A percentile compares a stretch with the other conserved stretches of the same genome.
These are phyloP conservation scores for Xylariaceae sp. DNA, from an alignment of 2,329 filamentous ascomycete genomes.

Conservation along the genomic window DNA sequence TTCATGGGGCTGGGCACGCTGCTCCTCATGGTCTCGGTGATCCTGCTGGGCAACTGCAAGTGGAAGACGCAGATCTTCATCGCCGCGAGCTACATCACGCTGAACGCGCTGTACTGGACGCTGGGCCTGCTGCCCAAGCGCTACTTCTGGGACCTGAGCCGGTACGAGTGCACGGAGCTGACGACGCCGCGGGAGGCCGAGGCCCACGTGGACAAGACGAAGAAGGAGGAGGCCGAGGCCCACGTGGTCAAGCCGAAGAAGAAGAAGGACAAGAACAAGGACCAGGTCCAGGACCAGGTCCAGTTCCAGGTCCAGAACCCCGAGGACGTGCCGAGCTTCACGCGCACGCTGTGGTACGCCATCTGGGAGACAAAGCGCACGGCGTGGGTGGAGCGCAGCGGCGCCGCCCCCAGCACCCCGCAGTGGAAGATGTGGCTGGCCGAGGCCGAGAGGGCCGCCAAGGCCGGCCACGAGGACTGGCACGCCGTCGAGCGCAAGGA, in stretches of 20 bases:
- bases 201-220: conserved; percentile 29
- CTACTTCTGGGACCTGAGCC: conserved; percentile 50
- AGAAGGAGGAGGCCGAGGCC: too few relatives aligned
- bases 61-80: conserved; percentile 54
- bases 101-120: conserved; percentile 54
- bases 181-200: conserved; percentile 31
- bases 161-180: conserved; percentile 36
- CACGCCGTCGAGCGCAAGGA: conserved; percentile 41
- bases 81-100: conserved; percentile 47
- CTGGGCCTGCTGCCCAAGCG: conserved; percentile 41
- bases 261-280: too few relatives aligned
- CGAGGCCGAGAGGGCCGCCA: conserved; percentile 37
- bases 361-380: conserved; percentile 45
- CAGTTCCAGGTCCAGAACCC: conserved; percentile 9
- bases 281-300: too few relatives aligned
- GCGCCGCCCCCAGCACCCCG: conserved; percentile 42
- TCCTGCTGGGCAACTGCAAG: conserved; percentile 54
- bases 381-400: conserved; percentile 45
- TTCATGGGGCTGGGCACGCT: conserved; percentile 52
- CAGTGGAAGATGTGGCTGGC: conserved; percentile 48
- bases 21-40: conserved; percentile 53
- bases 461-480: conserved; percentile 29
- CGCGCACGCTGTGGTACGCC: conserved; percentile 50
- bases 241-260: too few relatives aligned
- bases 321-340: conserved; percentile 37